Evolutionary conservation across 257 asterid species (phyloP).

Genomic region (Jacaranda mimosifolia): DNA sequence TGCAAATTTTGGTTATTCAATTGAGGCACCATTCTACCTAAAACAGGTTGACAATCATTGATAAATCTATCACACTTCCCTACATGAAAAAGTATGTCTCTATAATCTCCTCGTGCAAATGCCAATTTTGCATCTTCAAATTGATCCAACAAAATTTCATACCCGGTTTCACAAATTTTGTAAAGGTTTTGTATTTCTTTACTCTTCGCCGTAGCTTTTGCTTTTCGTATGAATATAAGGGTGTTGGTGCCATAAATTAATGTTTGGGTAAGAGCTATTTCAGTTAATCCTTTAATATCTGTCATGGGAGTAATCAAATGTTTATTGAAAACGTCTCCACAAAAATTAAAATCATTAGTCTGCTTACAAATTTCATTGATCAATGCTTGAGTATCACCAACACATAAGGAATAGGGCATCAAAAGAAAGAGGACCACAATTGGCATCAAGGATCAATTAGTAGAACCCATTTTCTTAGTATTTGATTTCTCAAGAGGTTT

Average conservation of each 20-base stretch:
- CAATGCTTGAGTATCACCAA: not conserved
- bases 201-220: not conserved
- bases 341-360: not conserved
- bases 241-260: not conserved
- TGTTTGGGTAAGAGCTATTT: not conserved
- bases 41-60: slow-evolving; percentile 1
- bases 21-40: not conserved
- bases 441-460: not conserved
- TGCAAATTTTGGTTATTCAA: not conserved
- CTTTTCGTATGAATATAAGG: not conserved
- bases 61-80: slow-evolving; percentile 16
- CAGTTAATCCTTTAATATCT: not conserved
- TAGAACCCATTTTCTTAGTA: not conserved
- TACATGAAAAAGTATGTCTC: not conserved
- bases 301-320: not conserved
- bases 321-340: not conserved
- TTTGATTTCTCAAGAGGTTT: too few relatives aligned
- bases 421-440: not conserved
- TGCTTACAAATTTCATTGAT: not conserved
- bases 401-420: not conserved
- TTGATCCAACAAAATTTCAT: not conserved
- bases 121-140: not conserved
- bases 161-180: not conserved
- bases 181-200: not conserved
- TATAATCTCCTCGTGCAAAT: not conserved